Evolutionary conservation across 805 yeast genomes (phyloP), one percentile per base, ranked within the genome.

Genomic region (Danielia reshetovae): DNA sequence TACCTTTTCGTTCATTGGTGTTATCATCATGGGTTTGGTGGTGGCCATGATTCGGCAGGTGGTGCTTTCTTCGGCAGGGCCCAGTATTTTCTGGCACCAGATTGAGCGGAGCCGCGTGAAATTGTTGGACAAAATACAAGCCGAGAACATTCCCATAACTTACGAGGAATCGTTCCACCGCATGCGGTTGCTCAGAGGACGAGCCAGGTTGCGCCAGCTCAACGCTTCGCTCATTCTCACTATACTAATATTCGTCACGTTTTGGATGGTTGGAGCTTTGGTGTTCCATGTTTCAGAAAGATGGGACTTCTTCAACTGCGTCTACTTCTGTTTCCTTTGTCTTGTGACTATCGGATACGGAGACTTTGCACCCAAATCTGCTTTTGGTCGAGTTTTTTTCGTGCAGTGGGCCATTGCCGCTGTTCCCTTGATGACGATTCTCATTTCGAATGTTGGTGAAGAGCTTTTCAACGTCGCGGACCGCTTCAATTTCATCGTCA

Each of bases 271-370:
- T 7, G 96, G 96, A 0, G 87, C 88, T 0, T 40, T 77, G 22
- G 73, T 77, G 0, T 84, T 87, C 51, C 59, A 64, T 23, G 64
- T 58, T 22, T 59, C 74, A 12, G 95, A 86, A 54, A 62, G 59
- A 3, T 88, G 96, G 96, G 40, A 70, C 5, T 88, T 80, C 56
- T 83, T 82, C 44, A 64, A 77, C 34, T 70, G 78, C 2, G 66
- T 84, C n/a, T 88, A 88, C 59, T 87, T 85, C 50, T 77, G 89
- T 40, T 77, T 82, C 42, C 60, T 84, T 25, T 79, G 90, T 49
- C 70, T 88, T 34, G 59, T 86, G 5, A 85, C 96, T 0, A 82
- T 88, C 36, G 96, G 96, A 1, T 86, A 84, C 57, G 96, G 96
- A 19, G 88, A 81, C 51, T 78, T 65, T 46, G 66, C 77, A 1